Conservation (phyloP, 2,329 filamentous ascomycete genomes). For the Harringtonia aguacate region DNA sequence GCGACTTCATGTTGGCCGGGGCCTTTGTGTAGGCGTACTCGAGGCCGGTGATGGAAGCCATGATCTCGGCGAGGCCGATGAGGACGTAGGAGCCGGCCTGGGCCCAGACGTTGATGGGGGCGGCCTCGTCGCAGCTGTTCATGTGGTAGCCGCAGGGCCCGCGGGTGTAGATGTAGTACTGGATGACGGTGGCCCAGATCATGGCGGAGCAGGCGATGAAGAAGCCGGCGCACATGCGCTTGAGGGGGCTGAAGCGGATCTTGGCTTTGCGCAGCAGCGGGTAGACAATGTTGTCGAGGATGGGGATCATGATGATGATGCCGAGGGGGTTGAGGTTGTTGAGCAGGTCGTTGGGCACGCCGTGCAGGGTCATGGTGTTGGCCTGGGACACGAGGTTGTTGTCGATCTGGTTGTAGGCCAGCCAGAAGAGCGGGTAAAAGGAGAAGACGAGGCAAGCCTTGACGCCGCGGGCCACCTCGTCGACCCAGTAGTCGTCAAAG, state of each 20-base stretch:
- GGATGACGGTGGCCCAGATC: conserved; percentile 41
- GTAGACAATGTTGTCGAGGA: conserved; percentile 58
- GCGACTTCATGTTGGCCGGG: conserved; percentile 62
- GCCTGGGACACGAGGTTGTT: conserved; percentile 54
- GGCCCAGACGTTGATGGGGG: conserved; percentile 49
- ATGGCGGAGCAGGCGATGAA: conserved; percentile 49
- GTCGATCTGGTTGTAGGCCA: conserved; percentile 34
- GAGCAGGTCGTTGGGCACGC: conserved; percentile 68
- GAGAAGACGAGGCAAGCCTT: conserved; percentile 57
- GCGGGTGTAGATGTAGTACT: conserved; percentile 53
- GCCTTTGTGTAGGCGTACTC: conserved; percentile 71
- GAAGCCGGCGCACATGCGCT: conserved; percentile 62
- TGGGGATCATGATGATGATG: conserved; percentile 63
- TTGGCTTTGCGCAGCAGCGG: conserved; percentile 50
- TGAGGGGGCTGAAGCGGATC: conserved; percentile 61
- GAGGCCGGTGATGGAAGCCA: conserved; percentile 44
- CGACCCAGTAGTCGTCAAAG: conserved; percentile 18
- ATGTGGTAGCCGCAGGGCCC: conserved; percentile 44
- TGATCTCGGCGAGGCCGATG: conserved; percentile 37
- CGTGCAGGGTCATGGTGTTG: conserved; percentile 52
- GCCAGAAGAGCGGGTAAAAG: conserved; percentile 55
- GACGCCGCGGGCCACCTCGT: conserved; percentile 52
- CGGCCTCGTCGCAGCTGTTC: conserved; percentile 5
- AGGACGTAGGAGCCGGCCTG: conserved; percentile 40
- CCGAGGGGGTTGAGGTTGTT: conserved; percentile 64